Evolutionary conservation across 805 yeast species (phyloP), one percentile per base, ranked within the genome.

Genomic region (Ogataea zsoltii): DNA sequence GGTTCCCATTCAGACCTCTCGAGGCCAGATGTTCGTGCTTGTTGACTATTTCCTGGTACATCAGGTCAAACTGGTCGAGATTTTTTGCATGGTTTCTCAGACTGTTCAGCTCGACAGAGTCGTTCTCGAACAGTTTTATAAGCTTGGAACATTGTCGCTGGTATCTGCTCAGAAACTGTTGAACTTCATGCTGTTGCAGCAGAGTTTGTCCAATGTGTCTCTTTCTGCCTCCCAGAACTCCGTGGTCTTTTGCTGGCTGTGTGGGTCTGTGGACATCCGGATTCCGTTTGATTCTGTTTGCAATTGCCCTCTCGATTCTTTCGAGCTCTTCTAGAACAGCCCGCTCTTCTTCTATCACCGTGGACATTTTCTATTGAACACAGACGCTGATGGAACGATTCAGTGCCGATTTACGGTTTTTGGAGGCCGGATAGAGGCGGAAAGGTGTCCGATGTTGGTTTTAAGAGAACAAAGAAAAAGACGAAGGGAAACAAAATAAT

Each of bases 131-230:
- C 10, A 50, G 33, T 4, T 55, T 53, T 4, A 69, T 29, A 17
- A 58, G 48, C 4, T 48, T 42, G 15, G 66, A 53, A 40, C 62
- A 17, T 40, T 70, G 35, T 53, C 62, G 33, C 62, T 63, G 15
- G 55, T 77, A 80, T 42, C 78, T 74, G 7, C 71, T 66, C 3
- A 76, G 53, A 42, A 90, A 77, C 33, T 61, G 51, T 15, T 68
- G 67, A 7, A 86, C 71, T 60, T 90, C 96, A 62, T 83, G 88
- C 55, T 83, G 82, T 54, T 84, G 91, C 16, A 79, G 48, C 0
- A 79, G 51, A 0, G 81, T 68, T 46, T 83, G 83, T 49, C 77
- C 72, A 14, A 63, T 65, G 0, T 82, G 67, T 50, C 79, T 65
- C 42, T 72, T 70, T 44, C 66, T 66, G 28, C 60, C 63, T 4